Percentiles rank a stretch among this genome's conserved stretches.
Conservation (phyloP, 257 asterid genomes). For the Solanum pinnatisectum region DNA sequence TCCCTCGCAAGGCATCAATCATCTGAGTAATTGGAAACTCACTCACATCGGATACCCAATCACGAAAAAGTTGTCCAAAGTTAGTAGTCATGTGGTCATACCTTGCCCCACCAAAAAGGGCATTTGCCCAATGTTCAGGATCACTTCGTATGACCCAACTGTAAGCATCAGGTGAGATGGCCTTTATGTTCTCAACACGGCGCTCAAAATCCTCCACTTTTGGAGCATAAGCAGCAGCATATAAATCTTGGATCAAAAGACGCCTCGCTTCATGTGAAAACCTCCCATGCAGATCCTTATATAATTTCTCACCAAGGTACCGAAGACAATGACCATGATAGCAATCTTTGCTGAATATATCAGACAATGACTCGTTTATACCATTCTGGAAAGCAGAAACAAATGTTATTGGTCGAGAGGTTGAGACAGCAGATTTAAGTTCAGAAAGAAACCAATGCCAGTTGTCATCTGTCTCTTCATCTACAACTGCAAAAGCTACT, state of each 20-base stretch:
- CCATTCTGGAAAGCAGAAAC: slow-evolving; percentile 92
- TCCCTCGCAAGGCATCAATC: slow-evolving; percentile 89
- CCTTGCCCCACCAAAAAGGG: slow-evolving; percentile 70
- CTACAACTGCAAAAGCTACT: slow-evolving; percentile 91
- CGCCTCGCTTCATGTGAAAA: slow-evolving; percentile 98
- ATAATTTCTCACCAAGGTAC: slow-evolving; percentile 87
- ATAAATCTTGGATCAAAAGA: slow-evolving; percentile 87
- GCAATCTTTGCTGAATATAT: slow-evolving; percentile 75
- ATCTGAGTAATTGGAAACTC: slow-evolving; percentile 95
- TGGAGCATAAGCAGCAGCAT: slow-evolving; percentile 82
- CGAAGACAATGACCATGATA: slow-evolving; percentile 87
- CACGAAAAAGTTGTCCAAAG: slow-evolving; percentile 80
- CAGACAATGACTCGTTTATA: slow-evolving; percentile 51
- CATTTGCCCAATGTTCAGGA: slow-evolving; percentile 93
- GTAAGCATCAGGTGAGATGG: slow-evolving; percentile 91
- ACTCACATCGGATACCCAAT: slow-evolving; percentile 93
- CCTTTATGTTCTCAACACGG: slow-evolving; percentile 74
- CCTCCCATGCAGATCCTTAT: slow-evolving; percentile 81
- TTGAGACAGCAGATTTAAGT: slow-evolving; percentile 66
- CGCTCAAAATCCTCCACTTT: slow-evolving; percentile 58
- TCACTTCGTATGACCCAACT: slow-evolving; percentile 75
- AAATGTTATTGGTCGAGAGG: slow-evolving; percentile 69
- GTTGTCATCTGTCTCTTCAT: slow-evolving; percentile 81
- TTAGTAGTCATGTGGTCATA: slow-evolving; percentile 82
- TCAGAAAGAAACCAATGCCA: slow-evolving; percentile 96